Evolutionary conservation across 2,329 filamentous ascomycete species (phyloP), one percentile per base, ranked within the genome.

Genomic region (Fusarium humuli): DNA sequence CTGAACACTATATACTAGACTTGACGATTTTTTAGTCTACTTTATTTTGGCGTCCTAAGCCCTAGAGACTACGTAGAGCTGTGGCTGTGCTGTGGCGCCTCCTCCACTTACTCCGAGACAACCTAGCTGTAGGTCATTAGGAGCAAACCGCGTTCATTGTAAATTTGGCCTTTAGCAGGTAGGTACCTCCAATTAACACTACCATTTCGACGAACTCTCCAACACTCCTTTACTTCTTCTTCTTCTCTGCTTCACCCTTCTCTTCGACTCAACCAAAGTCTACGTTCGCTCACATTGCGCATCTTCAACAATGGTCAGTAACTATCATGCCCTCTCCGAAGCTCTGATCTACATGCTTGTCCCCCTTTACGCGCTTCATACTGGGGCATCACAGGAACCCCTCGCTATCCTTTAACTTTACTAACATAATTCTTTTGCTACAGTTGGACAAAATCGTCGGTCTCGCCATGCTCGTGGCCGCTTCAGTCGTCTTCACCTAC

Each of bases 371-470:
- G 62, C 65, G 69, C 61, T 61, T 48, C 57, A 46, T 45, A 37
- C 56, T n/a, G 23, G 57, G 47, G 46, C 42, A 46, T 47, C 57
- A 72, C 65, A 58, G 78, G 72, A 78, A 78, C 68, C 57, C 61
- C 59, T 61, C 54, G 29, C 47, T 52, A 48, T 56, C 49, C 48
- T 55, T 32, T 53, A 45, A 32, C 27, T 62, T 57, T 40, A 57
- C 65, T 73, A 57, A 75, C 64, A 47, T 53, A 42, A 48, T 56
- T 46, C 45, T 52, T 29, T 57, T 41, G 7, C 48, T 53, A 16
- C 81, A 99, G 96, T 92, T 98, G 84, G 96, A 97, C 88, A 94
- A 93, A 89, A 88, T 90, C 79, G 85, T 88, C 78, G 87, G 87
- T 79, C 84, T 89, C 85, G 86, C 87, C 87, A 90, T 90, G 87